phyloP scores from a whole-genome alignment of 352 stramenopile genomes.

The Phytophthora vignae region DNA sequence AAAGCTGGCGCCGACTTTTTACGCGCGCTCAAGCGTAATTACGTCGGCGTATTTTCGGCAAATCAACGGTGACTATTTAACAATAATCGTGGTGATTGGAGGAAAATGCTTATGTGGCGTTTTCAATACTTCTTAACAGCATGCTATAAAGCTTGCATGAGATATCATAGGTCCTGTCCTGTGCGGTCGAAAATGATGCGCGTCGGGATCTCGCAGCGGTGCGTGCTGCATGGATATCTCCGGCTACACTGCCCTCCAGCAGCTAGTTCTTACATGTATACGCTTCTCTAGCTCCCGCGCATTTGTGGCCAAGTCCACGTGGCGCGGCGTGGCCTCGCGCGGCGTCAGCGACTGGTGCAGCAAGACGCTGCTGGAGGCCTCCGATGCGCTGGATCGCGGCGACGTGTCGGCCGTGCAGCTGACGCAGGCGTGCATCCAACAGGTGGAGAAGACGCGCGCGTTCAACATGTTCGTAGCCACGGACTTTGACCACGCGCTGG shows the following conservation, averaged over 20 bases:
- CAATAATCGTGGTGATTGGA: not conserved
- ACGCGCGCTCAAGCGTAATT: conserved; percentile 16
- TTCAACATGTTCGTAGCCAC: conserved; percentile 88
- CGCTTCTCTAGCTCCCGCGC: conserved; percentile 12
- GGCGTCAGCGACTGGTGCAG: conserved; percentile 70
- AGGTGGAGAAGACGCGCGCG: conserved; percentile 69
- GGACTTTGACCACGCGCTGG: conserved; percentile 71
- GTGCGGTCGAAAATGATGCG: conserved; percentile 39
- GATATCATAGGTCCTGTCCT: too few relatives aligned
- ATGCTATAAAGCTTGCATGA: too few relatives aligned
- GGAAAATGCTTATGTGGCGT: too few relatives aligned
- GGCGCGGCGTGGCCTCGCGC: conserved; percentile 2
- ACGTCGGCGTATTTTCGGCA: not conserved
- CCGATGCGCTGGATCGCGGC: conserved; percentile 53
- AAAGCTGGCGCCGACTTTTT: conserved; percentile 32
- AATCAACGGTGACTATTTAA: not conserved
- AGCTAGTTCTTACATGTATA: conserved; percentile 4
- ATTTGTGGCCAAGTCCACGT: conserved; percentile 9
- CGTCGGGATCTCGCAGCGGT: conserved; percentile 19
- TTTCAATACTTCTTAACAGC: too few relatives aligned
- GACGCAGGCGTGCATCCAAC: conserved; percentile 73
- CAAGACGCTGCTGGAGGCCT: conserved; percentile 60
- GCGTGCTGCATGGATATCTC: conserved; percentile 12
- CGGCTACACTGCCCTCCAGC: not conserved
- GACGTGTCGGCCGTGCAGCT: conserved; percentile 69